A percentile compares a stretch with the other conserved stretches of the same genome.
Evolutionary conservation across 306 rosid species (phyloP).

Genomic region (Malus fusca): DNA sequence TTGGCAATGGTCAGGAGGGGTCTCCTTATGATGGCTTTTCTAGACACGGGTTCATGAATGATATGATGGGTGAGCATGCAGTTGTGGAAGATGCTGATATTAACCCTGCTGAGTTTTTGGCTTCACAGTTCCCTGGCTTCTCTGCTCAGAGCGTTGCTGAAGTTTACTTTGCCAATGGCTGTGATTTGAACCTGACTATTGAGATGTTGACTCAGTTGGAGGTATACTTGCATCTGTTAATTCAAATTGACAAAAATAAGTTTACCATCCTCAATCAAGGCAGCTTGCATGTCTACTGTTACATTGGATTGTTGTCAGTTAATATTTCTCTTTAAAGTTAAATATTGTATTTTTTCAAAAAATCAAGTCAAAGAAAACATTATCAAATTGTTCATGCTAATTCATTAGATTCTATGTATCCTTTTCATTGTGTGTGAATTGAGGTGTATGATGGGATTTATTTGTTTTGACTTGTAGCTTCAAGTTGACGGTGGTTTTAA

Average conservation of each 20-base stretch:
- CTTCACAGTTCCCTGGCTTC: constrained; percentile 85
- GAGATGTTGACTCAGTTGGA: constrained; percentile 96
- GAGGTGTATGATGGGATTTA: constrained; percentile 7
- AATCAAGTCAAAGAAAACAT: not conserved
- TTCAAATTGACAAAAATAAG: not conserved
- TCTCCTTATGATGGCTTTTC: constrained; percentile 52
- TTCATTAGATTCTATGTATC: not conserved
- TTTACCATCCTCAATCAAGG: constrained; percentile 9
- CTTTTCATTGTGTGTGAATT: constrained; percentile 7
- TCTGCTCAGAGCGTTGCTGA: constrained; percentile 85
- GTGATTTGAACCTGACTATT: constrained; percentile 69
- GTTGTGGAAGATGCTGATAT: constrained; percentile 49
- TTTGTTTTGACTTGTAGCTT: constrained; percentile 48
- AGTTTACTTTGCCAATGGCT: constrained; percentile 80
- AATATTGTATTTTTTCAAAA: not conserved
- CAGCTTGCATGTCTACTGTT: not conserved
- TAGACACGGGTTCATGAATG: constrained; percentile 53
- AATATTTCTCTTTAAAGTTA: not conserved
- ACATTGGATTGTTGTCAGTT: not conserved
- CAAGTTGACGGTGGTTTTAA: constrained; percentile 77
- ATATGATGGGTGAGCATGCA: constrained; percentile 52
- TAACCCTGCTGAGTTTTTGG: constrained; percentile 77
- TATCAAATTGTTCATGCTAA: not conserved
- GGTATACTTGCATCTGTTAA: constrained; percentile 36
- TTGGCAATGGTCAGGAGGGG: constrained; percentile 42